These are phyloP conservation scores for Dactylellina leptospora DNA, from an alignment of 2,329 filamentous ascomycete genomes.

Conservation along the genomic window DNA sequence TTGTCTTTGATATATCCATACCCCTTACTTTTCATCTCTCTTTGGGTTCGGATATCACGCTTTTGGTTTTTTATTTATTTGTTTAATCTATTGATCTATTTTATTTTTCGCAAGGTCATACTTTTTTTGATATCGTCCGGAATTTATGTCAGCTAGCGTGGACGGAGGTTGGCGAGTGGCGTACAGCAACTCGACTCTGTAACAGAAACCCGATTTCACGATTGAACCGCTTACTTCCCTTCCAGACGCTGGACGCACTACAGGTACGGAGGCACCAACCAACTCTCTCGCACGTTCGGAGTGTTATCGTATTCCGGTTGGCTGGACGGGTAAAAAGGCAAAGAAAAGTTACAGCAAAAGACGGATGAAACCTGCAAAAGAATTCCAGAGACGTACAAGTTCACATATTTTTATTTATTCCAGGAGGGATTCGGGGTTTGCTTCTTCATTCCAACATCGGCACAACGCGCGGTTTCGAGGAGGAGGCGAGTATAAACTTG, in stretches of 20 bases:
- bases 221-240: constrained; percentile 6
- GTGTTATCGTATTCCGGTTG: constrained; percentile 7
- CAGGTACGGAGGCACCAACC: too few species aligned
- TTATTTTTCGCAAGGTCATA: constrained; percentile 36
- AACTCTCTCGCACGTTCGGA: constrained; percentile 1
- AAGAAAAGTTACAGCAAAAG: too few species aligned
- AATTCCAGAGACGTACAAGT: background rate
- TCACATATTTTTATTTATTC: background rate
- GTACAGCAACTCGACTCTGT: constrained; percentile 8
- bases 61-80: background rate
- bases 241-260: constrained; percentile 13
- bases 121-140: constrained; percentile 47
- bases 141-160: constrained; percentile 52
- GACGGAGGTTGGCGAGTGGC: constrained; percentile 51
- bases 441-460: constrained; percentile 1
- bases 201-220: background rate
- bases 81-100: background rate
- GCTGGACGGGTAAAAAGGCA: background rate
- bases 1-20: constrained; percentile 12
- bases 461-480: constrained; percentile 11
- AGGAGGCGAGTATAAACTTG: constrained; percentile 2
- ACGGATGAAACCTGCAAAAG: background rate
- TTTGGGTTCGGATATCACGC: background rate
- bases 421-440: too few species aligned
- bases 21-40: background rate